Evolutionary conservation across 2,329 filamentous ascomycete species (phyloP).

Genomic region (Talaromyces sp.): DNA sequence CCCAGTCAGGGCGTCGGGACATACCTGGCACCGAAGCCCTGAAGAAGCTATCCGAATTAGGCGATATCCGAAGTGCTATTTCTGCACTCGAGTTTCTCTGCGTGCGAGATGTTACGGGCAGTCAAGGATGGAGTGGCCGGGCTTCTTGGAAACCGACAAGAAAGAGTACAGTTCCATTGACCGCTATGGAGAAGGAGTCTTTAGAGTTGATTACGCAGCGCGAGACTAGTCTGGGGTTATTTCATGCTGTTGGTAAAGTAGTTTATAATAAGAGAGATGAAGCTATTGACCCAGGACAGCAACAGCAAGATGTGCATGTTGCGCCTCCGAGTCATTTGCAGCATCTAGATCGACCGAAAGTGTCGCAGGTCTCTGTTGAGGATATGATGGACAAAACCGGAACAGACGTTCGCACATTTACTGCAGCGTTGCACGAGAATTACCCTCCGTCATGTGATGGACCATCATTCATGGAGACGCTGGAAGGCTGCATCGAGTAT

Average conservation of each 20-base stretch:
- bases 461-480: conserved; percentile 68
- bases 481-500: conserved; percentile 81
- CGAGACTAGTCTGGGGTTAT: conserved; percentile 87
- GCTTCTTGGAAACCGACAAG: conserved; percentile 68
- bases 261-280: conserved; percentile 91
- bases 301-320: conserved; percentile 49
- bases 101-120: conserved; percentile 71
- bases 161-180: conserved; percentile 53
- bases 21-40: conserved; percentile 78
- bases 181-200: conserved; percentile 74
- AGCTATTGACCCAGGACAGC: conserved; percentile 44
- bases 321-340: conserved; percentile 60
- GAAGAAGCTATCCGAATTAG: conserved; percentile 76
- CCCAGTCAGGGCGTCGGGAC: conserved; percentile 69
- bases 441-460: conserved; percentile 77
- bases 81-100: conserved; percentile 91
- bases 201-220: conserved; percentile 79
- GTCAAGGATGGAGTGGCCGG: conserved; percentile 72
- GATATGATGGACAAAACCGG: conserved; percentile 88
- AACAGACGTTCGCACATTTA: conserved; percentile 86
- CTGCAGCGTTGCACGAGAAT: conserved; percentile 90
- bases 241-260: conserved; percentile 93
- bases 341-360: conserved; percentile 58
- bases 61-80: conserved; percentile 89
- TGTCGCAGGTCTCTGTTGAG: conserved; percentile 67